Conservation (phyloP, 164 flowering plant species). For the Berberis thunbergii region DNA sequence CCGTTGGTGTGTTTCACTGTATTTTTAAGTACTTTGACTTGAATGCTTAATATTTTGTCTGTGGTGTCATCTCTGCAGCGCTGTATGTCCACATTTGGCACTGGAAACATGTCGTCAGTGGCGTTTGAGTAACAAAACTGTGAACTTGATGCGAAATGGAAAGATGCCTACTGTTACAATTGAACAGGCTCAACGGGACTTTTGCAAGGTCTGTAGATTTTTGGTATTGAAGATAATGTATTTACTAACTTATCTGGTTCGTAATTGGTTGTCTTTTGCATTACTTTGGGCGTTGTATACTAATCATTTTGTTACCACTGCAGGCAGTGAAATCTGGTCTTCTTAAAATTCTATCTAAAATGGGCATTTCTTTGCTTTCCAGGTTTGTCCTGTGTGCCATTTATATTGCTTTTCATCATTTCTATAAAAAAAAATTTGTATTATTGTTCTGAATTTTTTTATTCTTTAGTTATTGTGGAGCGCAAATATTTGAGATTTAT, state of each 20-base stretch:
- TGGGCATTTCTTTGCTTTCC: conserved; percentile 98
- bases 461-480: conserved; percentile 79
- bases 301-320: conserved; percentile 5
- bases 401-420: background rate
- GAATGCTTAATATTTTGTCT: background rate
- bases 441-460: background rate
- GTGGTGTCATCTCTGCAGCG: conserved; percentile 47
- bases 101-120: conserved; percentile 97
- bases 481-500: conserved; percentile 97
- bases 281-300: background rate
- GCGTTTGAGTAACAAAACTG: conserved; percentile 94
- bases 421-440: too few species aligned
- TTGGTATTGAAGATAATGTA: background rate
- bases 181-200: conserved; percentile 96
- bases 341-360: conserved; percentile 92
- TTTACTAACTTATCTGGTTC: too few species aligned
- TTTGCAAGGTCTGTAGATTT: conserved; percentile 59
- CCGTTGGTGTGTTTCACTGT: too few species aligned
- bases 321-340: conserved; percentile 95
- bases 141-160: conserved; percentile 93
- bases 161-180: conserved; percentile 98
- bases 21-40: background rate
- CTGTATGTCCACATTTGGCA: conserved; percentile 94
- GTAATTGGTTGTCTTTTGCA: background rate
- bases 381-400: conserved; percentile 35